Evolutionary conservation across 106 monocot genomes (phyloP), one percentile per base, ranked within the genome.

Genomic region (Chionographis japonica): DNA sequence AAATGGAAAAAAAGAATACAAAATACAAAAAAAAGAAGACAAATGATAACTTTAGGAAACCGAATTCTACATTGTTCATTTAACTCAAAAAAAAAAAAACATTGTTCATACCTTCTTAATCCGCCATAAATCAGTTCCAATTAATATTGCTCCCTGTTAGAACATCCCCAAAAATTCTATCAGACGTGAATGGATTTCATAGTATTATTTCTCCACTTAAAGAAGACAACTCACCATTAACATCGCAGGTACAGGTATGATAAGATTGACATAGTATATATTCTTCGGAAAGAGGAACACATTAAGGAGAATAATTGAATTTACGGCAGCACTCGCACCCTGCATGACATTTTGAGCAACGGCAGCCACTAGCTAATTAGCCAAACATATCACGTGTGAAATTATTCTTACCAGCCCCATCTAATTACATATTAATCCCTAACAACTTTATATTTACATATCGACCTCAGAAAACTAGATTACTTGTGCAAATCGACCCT

Each of bases 251-350:
- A 92, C 81, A 62, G 88, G 95, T 63, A 97, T 76, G 40, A 97
- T 60, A 64, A 97, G 72, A 40, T 92, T 82, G 54, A 90, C 57
- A 69, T 98, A 92, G 41, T 75, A 60, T 57, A 78, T 80, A 61
- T 76, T 79, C 67, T 66, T 87, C 7, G 97, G 97, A 63, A 85
- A 87, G 27, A 92, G 87, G 81, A 98, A 85, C 19, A 98, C 77
- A 66, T 92, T 71, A 20, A 98, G 85, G 65, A 98, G 81, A 68
- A 98, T 83, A 56, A 90, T 85, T 37, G 97, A 84, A 87, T 98
- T 92, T 36, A 89, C 85, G 18, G 92, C 86, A 60, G 80, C 97
- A 75, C 92, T 98, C 65, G 97, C 97, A 75, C 97, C 97, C 97
- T 98, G 80, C 58, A 63, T 54, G 4, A 68, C 17, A 65, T 40